Evolutionary conservation across 768 basidiomycete genomes (phyloP), one percentile per base, ranked within the genome.

Genomic region (Gelatoporia subvermispora): DNA sequence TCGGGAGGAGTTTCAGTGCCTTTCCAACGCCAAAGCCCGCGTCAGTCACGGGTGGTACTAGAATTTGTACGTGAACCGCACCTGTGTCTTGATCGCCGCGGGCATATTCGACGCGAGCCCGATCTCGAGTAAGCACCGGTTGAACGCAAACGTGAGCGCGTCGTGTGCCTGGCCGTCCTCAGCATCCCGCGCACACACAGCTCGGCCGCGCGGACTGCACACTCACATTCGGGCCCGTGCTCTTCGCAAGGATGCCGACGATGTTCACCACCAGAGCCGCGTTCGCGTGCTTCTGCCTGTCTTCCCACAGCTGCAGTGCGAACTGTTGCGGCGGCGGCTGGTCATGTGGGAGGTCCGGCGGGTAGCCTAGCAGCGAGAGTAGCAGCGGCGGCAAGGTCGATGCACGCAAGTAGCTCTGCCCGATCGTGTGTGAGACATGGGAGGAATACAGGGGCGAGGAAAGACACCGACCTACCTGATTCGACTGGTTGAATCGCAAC

Each of bases 71-170:
- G 22, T 20, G 35, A 41, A 17, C 20, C 64, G 43, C 65, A 88
- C 90, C 76, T 93, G 90, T 3, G 86, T 85, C 70, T 99, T 98
- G 41, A 98, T 69, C 5, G 74, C 55, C 3, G 89, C 85, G 0
- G 96, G 95, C 2, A 90, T 88, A 65, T 98, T 98, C n/a, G 92
- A 94, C 8, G 94, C 85, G 24, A 98, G 75, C 1, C 87, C 88
- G 4, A 94, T 72, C 64, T 99, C 95, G 15, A 93, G 65, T 22
- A 98, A 77, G 65, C 88, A 89, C 45, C 93, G 79, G 0, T 85
- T 77, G 58, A 77, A 85, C 2, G 78, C 64, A 28, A 72, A 67
- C 7, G 70, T 69, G 60, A 58, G 43, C 20, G 44, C 48, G 35
- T 87, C 84, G 62, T 77, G 75, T 43, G 70, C 72, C 85, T 85